phyloP scores from a whole-genome alignment of 345 rosid species.

The Syzygium aromaticum region DNA sequence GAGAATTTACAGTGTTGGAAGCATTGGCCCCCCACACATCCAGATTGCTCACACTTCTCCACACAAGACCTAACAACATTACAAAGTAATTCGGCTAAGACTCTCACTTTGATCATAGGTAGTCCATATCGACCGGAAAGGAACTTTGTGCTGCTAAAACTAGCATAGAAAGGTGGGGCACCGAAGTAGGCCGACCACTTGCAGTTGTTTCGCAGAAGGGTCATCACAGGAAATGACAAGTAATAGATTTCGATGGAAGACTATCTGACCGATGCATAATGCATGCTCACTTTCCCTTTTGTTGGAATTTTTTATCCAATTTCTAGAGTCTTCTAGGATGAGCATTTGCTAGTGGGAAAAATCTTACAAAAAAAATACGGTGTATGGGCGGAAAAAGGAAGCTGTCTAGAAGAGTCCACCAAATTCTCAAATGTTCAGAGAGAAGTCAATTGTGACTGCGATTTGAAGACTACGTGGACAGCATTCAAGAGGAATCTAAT shows the following conservation, averaged over 20 bases:
- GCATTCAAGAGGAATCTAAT: too few relatives aligned
- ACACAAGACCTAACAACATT: constrained; percentile 48
- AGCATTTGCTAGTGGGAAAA: background rate
- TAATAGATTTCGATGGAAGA: background rate
- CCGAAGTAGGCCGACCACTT: background rate
- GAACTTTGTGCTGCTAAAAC: background rate
- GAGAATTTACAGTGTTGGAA: constrained; percentile 84
- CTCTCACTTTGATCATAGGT: background rate
- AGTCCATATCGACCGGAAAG: background rate
- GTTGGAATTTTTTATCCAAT: too few relatives aligned
- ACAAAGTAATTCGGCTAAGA: background rate
- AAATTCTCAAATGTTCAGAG: background rate
- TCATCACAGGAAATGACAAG: background rate
- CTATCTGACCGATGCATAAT: background rate
- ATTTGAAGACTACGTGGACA: too few relatives aligned
- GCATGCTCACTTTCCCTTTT: background rate
- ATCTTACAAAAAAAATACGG: background rate
- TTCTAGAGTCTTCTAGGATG: background rate
- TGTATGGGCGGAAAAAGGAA: background rate
- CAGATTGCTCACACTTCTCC: constrained; percentile 67
- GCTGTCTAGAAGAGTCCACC: background rate
- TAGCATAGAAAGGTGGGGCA: background rate
- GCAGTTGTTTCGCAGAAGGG: background rate
- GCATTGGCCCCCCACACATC: constrained; percentile 67
- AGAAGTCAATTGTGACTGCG: background rate